Conservation (phyloP, 495 filamentous ascomycete species). For the Thermochaetoides thermophila region DNA sequence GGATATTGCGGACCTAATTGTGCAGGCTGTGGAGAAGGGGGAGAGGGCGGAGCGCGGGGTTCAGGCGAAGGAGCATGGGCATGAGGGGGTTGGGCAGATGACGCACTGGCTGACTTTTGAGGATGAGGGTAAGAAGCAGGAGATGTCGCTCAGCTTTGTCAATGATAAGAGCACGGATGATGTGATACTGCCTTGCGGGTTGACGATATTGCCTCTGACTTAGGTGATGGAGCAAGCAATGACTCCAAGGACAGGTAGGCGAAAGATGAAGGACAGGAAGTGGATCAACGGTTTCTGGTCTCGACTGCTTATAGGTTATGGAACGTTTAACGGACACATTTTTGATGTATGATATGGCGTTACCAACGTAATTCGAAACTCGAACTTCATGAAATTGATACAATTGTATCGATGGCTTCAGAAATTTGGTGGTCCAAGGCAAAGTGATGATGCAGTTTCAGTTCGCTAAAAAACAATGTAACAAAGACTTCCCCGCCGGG, state of each 20-base stretch:
- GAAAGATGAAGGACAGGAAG: too few species aligned
- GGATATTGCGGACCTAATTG: slow-evolving; percentile 14
- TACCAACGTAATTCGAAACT: too few species aligned
- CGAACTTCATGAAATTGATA: too few species aligned
- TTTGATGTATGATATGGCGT: too few species aligned
- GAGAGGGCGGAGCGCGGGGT: neutral
- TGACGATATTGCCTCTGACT: slow-evolving; percentile 17
- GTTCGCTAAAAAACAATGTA: neutral
- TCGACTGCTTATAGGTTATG: too few species aligned
- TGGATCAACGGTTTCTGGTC: too few species aligned
- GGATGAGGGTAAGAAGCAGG: slow-evolving; percentile 13
- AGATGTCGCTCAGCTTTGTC: slow-evolving; percentile 16
- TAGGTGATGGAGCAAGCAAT: too few species aligned
- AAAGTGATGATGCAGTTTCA: too few species aligned
- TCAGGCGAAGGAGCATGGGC: neutral
- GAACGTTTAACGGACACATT: too few species aligned
- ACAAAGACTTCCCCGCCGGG: slow-evolving; percentile 8
- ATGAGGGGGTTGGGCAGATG: neutral
- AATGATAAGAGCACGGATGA: slow-evolving; percentile 14
- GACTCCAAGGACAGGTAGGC: too few species aligned
- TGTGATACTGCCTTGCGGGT: slow-evolving; percentile 15
- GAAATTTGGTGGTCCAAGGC: too few species aligned
- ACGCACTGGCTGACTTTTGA: slow-evolving; percentile 2
- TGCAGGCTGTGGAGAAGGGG: slow-evolving; percentile 9
- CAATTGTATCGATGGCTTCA: too few species aligned